phyloP scores from a whole-genome alignment of 192 early-diverging fungal species.

The Mortierella claussenii region DNA sequence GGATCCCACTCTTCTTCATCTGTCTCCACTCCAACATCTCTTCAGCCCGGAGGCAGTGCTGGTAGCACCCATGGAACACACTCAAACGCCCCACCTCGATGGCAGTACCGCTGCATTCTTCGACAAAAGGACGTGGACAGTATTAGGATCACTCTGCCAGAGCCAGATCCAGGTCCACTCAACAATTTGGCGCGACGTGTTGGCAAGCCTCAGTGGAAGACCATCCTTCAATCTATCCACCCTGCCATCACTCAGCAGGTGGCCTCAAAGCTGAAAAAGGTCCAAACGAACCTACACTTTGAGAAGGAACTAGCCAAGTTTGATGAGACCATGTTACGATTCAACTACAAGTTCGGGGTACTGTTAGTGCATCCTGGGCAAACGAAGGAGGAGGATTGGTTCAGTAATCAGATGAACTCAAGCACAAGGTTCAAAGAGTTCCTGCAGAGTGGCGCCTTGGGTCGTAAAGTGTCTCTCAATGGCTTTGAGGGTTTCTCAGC shows the following conservation, averaged over 20 bases:
- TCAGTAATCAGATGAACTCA: slow-evolving; percentile 70
- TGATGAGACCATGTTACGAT: slow-evolving; percentile 79
- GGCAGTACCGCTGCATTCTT: slow-evolving; percentile 50
- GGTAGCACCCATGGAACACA: no score
- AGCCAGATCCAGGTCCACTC: slow-evolving; percentile 39
- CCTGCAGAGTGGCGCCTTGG: slow-evolving; percentile 69
- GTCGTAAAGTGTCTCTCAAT: slow-evolving; percentile 73
- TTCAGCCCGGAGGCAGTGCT: no score
- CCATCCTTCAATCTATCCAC: slow-evolving; percentile 52
- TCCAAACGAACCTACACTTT: slow-evolving; percentile 69
- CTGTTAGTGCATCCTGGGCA: slow-evolving; percentile 74
- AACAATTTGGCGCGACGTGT: slow-evolving; percentile 45
- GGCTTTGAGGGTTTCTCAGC: slow-evolving; percentile 83
- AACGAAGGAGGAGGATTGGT: slow-evolving; percentile 82
- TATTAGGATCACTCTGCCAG: slow-evolving; percentile 34
- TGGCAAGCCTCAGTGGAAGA: slow-evolving; percentile 59
- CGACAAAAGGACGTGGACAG: slow-evolving; percentile 50
- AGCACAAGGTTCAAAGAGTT: slow-evolving; percentile 68
- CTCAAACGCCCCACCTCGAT: slow-evolving; percentile 11
- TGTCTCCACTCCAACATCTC: no score
- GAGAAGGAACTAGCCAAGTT: slow-evolving; percentile 73
- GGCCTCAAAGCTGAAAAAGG: slow-evolving; percentile 62
- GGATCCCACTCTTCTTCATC: no score
- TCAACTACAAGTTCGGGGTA: slow-evolving; percentile 86
- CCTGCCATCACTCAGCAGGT: slow-evolving; percentile 56